phyloP scores from a whole-genome alignment of 1,139 yeast species.

The Protomyces pachydermus region DNA sequence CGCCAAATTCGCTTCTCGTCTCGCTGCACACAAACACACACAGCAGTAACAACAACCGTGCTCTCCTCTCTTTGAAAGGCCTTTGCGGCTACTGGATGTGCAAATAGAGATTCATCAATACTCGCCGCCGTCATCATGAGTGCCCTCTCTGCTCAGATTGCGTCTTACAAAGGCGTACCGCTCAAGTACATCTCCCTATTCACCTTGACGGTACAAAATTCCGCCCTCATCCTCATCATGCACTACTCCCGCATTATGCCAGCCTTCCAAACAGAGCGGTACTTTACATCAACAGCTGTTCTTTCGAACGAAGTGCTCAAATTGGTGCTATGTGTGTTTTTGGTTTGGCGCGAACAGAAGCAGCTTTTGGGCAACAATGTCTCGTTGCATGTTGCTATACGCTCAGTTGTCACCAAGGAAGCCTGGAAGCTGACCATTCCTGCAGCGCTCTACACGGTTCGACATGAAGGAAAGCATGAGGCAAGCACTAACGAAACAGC shows the following conservation, averaged over 20 bases:
- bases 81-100: no score
- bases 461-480: neutral
- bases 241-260: constrained; percentile 46
- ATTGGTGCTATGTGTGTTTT: constrained; percentile 38
- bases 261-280: constrained; percentile 38
- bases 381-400: constrained; percentile 6
- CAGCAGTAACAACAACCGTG: no score
- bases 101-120: no score
- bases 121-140: neutral
- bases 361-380: constrained; percentile 3
- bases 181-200: constrained; percentile 38
- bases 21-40: no score
- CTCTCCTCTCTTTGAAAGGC: no score
- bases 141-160: neutral
- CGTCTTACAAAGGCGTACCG: constrained; percentile 34
- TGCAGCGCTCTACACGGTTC: constrained; percentile 42
- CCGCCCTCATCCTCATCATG: constrained; percentile 42
- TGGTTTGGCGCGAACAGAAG: constrained; percentile 31
- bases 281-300: constrained; percentile 45
- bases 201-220: constrained; percentile 41
- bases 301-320: constrained; percentile 44
- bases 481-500: constrained; percentile 1
- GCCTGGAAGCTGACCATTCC: constrained; percentile 45
- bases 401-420: constrained; percentile 41
- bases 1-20: no score